Evolutionary conservation across 176 grass and related monocot species (phyloP).

Genomic region (Tillandsia fasciculata): DNA sequence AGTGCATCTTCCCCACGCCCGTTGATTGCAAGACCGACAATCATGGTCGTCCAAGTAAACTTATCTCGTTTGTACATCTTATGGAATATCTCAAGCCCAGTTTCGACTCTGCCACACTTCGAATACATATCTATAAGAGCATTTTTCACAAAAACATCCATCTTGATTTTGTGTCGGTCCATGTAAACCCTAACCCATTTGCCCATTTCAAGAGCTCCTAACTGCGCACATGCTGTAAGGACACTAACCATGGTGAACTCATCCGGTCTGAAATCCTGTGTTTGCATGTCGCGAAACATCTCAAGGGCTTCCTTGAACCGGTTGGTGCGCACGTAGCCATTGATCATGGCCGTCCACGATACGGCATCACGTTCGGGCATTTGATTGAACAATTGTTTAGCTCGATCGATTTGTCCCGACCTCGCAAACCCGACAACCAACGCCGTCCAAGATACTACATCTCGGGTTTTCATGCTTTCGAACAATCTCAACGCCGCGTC

Average conservation of each 20-base stretch:
- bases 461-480: constrained; percentile 31
- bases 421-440: constrained; percentile 41
- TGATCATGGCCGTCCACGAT: constrained; percentile 74
- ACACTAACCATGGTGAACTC: constrained; percentile 75
- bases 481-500: constrained; percentile 48
- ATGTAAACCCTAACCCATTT: constrained; percentile 75
- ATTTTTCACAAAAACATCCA: constrained; percentile 49
- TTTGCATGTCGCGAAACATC: constrained; percentile 54
- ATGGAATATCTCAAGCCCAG: constrained; percentile 51
- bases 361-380: constrained; percentile 57
- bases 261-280: constrained; percentile 23
- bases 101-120: constrained; percentile 50
- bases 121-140: constrained; percentile 83
- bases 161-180: constrained; percentile 43
- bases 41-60: constrained; percentile 52
- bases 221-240: constrained; percentile 63
- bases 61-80: constrained; percentile 54
- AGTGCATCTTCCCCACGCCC: constrained; percentile 49
- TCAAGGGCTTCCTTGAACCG: constrained; percentile 55
- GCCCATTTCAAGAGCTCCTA: constrained; percentile 69
- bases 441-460: constrained; percentile 63
- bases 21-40: constrained; percentile 70
- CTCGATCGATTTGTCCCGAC: constrained; percentile 34
- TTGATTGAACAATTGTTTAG: constrained; percentile 42
- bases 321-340: constrained; percentile 36